These are phyloP conservation scores for Teratosphaeria zuluensis DNA, from an alignment of 2,329 filamentous ascomycete genomes.

Conservation along the genomic window DNA sequence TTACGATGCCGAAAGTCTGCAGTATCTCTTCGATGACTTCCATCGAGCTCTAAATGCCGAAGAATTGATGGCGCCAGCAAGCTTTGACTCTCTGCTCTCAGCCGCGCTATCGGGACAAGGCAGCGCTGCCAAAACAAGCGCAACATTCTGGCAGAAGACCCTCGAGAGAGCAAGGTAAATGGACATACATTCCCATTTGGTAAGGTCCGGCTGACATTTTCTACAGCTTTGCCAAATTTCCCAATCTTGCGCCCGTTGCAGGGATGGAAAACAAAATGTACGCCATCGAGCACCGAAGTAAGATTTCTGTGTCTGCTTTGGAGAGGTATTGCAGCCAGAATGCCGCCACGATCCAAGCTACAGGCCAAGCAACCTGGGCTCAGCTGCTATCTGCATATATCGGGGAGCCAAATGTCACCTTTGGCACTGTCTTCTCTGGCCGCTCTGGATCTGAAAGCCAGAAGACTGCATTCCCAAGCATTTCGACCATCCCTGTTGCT, in stretches of 20 bases:
- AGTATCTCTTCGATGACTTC: slow-evolving; percentile 54
- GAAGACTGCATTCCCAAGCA: slow-evolving; percentile 61
- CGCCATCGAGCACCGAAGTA: slow-evolving; percentile 30
- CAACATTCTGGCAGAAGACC: slow-evolving; percentile 1
- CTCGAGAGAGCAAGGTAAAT: slow-evolving; percentile 7
- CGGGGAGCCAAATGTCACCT: slow-evolving; percentile 64
- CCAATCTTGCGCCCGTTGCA: slow-evolving; percentile 58
- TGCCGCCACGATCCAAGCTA: slow-evolving; percentile 66
- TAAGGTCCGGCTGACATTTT: neutral
- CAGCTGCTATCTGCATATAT: slow-evolving; percentile 64
- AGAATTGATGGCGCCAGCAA: slow-evolving; percentile 12
- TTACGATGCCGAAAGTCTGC: slow-evolving; percentile 72
- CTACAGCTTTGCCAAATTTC: slow-evolving; percentile 55
- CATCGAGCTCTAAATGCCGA: slow-evolving; percentile 28
- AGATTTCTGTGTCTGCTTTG: slow-evolving; percentile 37
- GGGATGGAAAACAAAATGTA: slow-evolving; percentile 25
- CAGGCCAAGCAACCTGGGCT: slow-evolving; percentile 70
- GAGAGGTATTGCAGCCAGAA: slow-evolving; percentile 45
- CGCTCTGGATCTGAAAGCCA: slow-evolving; percentile 52
- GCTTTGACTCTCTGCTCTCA: slow-evolving; percentile 35
- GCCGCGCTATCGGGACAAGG: slow-evolving; percentile 2
- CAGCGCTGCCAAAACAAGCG: slow-evolving; percentile 1
- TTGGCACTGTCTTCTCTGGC: slow-evolving; percentile 73
- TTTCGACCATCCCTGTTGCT: slow-evolving; percentile 69
- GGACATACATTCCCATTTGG: neutral